Percentiles rank a stretch among this genome's conserved stretches.
phyloP scores from a whole-genome alignment of 169 alveolate species.

The Plasmodium fragile region DNA sequence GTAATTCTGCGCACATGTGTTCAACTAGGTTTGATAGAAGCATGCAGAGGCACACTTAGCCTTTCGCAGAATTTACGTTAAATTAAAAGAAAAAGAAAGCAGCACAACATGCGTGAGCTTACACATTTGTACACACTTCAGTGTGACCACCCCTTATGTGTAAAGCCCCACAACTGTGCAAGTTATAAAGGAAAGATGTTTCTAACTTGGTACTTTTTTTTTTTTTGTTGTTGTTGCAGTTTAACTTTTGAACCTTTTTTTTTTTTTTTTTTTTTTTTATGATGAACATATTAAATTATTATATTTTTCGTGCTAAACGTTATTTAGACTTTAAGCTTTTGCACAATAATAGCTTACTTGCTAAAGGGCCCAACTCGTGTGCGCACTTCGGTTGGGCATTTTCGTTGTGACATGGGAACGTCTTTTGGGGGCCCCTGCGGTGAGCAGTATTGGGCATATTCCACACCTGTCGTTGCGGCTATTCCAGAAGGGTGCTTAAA shows the following conservation, averaged over 20 bases:
- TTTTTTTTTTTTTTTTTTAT: constrained; percentile 10
- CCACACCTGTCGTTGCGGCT: background rate
- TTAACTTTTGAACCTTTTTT: constrained; percentile 3
- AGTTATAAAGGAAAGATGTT: background rate
- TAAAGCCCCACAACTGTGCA: background rate
- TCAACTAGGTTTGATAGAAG: background rate
- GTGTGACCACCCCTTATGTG: background rate
- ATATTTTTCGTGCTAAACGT: constrained; percentile 10
- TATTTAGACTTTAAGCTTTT: constrained; percentile 14
- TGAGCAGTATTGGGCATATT: background rate
- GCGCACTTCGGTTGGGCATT: background rate
- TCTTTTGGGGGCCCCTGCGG: background rate
- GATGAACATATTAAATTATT: background rate
- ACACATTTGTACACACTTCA: background rate
- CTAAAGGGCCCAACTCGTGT: background rate
- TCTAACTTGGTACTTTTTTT: background rate
- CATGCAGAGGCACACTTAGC: background rate
- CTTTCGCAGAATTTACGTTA: background rate
- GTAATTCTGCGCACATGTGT: background rate
- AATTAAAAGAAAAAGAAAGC: background rate
- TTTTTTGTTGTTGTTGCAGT: background rate
- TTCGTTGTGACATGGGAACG: background rate
- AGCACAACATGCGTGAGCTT: background rate
- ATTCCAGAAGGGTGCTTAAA: background rate
- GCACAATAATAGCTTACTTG: background rate